Conservation (phyloP, 495 filamentous ascomycete species). For the Penicillium waksmanii region DNA sequence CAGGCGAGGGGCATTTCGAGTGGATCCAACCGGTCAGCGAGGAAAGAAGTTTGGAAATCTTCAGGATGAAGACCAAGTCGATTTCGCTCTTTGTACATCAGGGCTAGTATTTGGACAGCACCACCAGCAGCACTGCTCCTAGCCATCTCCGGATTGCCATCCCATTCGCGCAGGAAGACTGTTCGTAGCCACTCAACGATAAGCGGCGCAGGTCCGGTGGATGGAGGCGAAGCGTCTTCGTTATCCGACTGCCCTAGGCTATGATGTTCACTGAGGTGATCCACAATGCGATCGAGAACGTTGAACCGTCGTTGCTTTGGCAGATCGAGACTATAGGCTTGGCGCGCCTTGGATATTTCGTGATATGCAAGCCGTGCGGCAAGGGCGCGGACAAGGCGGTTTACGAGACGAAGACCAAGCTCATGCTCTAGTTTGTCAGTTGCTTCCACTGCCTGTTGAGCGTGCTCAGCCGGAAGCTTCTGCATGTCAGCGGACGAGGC, state of each 20-base stretch:
- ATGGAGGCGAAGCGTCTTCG: constrained; percentile 34
- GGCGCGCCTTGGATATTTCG: constrained; percentile 53
- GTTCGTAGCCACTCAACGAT: constrained; percentile 82
- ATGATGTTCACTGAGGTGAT: constrained; percentile 45
- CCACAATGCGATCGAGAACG: constrained; percentile 44
- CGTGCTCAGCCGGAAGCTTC: constrained; percentile 34
- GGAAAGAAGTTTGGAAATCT: constrained; percentile 73
- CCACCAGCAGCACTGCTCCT: constrained; percentile 70
- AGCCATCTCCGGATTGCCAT: constrained; percentile 69
- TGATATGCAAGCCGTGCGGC: constrained; percentile 54
- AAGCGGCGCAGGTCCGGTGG: constrained; percentile 47
- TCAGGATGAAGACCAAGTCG: constrained; percentile 65
- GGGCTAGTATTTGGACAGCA: constrained; percentile 71
- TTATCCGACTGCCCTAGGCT: constrained; percentile 31
- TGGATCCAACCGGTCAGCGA: constrained; percentile 76
- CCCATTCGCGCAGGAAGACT: constrained; percentile 76
- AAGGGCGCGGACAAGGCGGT: constrained; percentile 57
- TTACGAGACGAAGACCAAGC: constrained; percentile 58
- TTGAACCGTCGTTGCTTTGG: constrained; percentile 34
- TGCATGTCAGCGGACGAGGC: constrained; percentile 48
- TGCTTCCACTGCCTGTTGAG: constrained; percentile 37
- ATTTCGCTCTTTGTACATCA: constrained; percentile 69
- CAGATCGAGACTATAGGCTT: constrained; percentile 35
- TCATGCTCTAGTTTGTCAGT: constrained; percentile 66
- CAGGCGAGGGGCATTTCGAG: constrained; percentile 77